A percentile compares a stretch with the other conserved stretches of the same genome.
phyloP scores from a whole-genome alignment of 768 basidiomycete genomes.

The Bullera alba region DNA sequence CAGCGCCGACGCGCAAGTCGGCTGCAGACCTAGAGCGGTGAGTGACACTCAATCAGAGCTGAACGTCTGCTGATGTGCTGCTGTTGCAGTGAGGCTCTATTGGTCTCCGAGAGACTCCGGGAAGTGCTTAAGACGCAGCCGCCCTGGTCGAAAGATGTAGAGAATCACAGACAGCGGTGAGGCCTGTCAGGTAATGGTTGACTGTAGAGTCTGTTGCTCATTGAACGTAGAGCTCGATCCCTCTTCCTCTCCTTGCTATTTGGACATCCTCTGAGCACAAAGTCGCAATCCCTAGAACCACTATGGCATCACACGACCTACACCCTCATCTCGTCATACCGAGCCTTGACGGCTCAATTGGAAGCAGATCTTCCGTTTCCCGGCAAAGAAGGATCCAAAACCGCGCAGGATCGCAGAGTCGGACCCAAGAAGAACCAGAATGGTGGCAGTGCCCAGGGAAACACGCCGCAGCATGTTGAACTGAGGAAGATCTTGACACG shows the following conservation, averaged over 20 bases:
- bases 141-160: slow-evolving; percentile 79
- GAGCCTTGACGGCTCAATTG: slow-evolving; percentile 21
- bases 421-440: neutral
- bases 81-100: slow-evolving; percentile 64
- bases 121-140: slow-evolving; percentile 59
- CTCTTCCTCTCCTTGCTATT: slow-evolving; percentile 27
- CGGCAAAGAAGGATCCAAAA: neutral
- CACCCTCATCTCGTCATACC: slow-evolving; percentile 35
- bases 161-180: slow-evolving; percentile 78
- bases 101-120: slow-evolving; percentile 66
- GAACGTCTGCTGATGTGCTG: neutral
- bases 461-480: slow-evolving; percentile 61
- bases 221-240: slow-evolving; percentile 17
- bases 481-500: slow-evolving; percentile 76
- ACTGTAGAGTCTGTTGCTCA: no score
- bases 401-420: neutral
- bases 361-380: slow-evolving; percentile 11
- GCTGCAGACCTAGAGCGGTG: slow-evolving; percentile 52
- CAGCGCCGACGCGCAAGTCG: no score
- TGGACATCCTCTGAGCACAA: slow-evolving; percentile 26
- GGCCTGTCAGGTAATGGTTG: slow-evolving; percentile 34
- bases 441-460: slow-evolving; percentile 42
- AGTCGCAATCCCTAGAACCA: slow-evolving; percentile 38
- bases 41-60: neutral
- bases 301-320: slow-evolving; percentile 43